These are phyloP conservation scores for Plasmodium gonderi DNA, from an alignment of 169 alveolate genomes.

Conservation along the genomic window DNA sequence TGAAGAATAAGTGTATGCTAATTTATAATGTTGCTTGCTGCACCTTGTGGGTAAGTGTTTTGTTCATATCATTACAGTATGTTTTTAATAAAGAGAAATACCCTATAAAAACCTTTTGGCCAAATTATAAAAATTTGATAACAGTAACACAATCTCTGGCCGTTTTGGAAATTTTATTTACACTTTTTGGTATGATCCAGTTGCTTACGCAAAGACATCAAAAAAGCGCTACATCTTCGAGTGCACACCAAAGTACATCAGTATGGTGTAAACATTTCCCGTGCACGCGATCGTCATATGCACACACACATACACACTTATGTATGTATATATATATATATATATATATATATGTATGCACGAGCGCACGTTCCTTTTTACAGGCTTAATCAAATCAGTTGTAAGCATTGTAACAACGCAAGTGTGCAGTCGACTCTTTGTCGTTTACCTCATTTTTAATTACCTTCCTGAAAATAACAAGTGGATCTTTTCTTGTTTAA, in stretches of 20 bases:
- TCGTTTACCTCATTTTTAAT: slow-evolving; percentile 58
- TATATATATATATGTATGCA: neutral
- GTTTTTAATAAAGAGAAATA: slow-evolving; percentile 43
- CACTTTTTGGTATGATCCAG: slow-evolving; percentile 16
- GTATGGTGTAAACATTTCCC: too few relatives aligned
- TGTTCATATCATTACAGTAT: slow-evolving; percentile 27
- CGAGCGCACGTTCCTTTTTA: neutral
- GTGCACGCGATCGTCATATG: too few relatives aligned
- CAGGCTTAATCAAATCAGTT: slow-evolving; percentile 42
- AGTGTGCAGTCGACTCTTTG: slow-evolving; percentile 59
- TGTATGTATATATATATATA: neutral
- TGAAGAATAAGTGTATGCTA: slow-evolving; percentile 13
- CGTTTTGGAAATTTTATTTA: slow-evolving; percentile 24
- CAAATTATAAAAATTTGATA: slow-evolving; percentile 13
- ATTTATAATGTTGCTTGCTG: slow-evolving; percentile 31
- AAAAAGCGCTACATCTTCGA: too few relatives aligned
- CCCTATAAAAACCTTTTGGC: slow-evolving; percentile 27
- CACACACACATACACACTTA: neutral
- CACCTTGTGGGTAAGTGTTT: slow-evolving; percentile 13
- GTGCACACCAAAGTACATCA: too few relatives aligned
- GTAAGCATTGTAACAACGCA: slow-evolving; percentile 24
- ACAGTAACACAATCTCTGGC: slow-evolving; percentile 48
- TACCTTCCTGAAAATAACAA: slow-evolving; percentile 35
- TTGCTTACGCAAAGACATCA: too few relatives aligned
- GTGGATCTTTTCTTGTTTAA: slow-evolving; percentile 67